Evolutionary conservation across 1,139 yeast genomes (phyloP).

Genomic region (Kluyveromyces sp.): DNA sequence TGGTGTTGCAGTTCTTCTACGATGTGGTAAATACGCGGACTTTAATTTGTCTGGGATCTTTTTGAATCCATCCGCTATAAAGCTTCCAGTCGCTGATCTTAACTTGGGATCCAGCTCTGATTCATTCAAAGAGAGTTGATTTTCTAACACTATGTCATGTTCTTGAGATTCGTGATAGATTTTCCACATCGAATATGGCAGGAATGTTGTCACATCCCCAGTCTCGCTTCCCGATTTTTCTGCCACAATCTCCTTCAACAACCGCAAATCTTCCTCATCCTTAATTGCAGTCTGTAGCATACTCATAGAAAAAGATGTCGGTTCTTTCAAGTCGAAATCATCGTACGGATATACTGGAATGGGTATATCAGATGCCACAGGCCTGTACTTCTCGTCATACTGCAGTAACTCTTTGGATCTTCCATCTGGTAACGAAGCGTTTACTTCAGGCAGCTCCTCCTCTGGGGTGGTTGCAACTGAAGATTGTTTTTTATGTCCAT

Average conservation of each 20-base stretch:
- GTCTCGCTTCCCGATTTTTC: constrained; percentile 2
- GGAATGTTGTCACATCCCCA: constrained; percentile 10
- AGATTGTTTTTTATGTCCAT: constrained; percentile 17
- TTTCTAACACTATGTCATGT: constrained; percentile 14
- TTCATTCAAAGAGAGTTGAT: constrained; percentile 21
- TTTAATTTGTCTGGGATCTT: constrained; percentile 71
- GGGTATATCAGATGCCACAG: constrained; percentile 22
- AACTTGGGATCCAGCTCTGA: constrained; percentile 33
- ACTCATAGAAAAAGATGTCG: constrained; percentile 37
- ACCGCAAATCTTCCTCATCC: constrained; percentile 66
- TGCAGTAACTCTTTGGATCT: constrained; percentile 16
- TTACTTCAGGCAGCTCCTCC: constrained; percentile 10
- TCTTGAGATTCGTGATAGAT: constrained; percentile 19
- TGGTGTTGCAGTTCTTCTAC: constrained; percentile 45
- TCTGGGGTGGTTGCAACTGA: constrained; percentile 34
- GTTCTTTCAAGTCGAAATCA: constrained; percentile 15
- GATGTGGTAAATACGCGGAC: constrained; percentile 72
- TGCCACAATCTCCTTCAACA: constrained; percentile 43
- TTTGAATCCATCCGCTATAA: constrained; percentile 66
- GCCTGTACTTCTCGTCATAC: constrained; percentile 20
- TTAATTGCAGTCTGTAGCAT: constrained; percentile 49
- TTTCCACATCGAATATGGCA: constrained; percentile 23
- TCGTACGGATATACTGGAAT: constrained; percentile 25
- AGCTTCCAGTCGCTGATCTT: constrained; percentile 51
- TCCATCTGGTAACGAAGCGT: constrained; percentile 12